Conservation (phyloP, 129 eudicot species). For the Centaurea solstitialis region DNA sequence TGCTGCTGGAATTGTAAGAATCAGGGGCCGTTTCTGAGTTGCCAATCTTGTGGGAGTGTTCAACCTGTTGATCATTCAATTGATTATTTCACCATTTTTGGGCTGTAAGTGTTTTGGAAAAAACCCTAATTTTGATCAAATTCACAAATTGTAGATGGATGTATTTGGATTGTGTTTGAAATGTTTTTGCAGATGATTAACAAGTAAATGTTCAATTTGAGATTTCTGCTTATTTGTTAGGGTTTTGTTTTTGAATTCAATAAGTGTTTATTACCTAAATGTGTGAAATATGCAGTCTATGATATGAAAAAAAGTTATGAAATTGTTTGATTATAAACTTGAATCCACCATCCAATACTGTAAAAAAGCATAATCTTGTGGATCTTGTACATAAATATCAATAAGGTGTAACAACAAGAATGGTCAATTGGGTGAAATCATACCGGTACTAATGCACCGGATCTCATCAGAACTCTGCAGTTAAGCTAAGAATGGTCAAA, state of each 20-base stretch:
- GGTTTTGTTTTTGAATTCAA: slow-evolving; percentile 7
- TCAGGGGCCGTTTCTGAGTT: slow-evolving; percentile 50
- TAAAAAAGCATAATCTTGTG: neutral
- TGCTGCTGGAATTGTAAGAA: slow-evolving; percentile 77
- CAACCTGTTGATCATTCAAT: slow-evolving; percentile 72
- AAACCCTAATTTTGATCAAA: neutral
- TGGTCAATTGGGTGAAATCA: neutral
- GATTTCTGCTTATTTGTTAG: neutral
- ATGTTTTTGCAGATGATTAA: neutral
- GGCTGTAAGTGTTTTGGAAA: slow-evolving; percentile 47
- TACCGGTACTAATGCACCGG: too few relatives aligned
- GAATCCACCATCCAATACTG: neutral
- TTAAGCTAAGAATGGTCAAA: neutral
- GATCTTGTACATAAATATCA: neutral
- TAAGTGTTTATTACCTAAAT: neutral
- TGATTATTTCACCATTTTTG: slow-evolving; percentile 78
- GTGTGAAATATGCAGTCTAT: neutral
- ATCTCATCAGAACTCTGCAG: too few relatives aligned
- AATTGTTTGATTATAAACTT: neutral
- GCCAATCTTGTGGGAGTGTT: slow-evolving; percentile 66
- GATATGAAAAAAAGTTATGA: neutral
- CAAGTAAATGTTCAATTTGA: neutral
- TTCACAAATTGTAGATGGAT: neutral
- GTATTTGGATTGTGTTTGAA: neutral
- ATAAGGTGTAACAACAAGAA: neutral